A percentile compares a stretch with the other conserved stretches of the same genome.
phyloP scores from a whole-genome alignment of 2,329 filamentous ascomycete species.

The Neopestalotiopsis sp. region DNA sequence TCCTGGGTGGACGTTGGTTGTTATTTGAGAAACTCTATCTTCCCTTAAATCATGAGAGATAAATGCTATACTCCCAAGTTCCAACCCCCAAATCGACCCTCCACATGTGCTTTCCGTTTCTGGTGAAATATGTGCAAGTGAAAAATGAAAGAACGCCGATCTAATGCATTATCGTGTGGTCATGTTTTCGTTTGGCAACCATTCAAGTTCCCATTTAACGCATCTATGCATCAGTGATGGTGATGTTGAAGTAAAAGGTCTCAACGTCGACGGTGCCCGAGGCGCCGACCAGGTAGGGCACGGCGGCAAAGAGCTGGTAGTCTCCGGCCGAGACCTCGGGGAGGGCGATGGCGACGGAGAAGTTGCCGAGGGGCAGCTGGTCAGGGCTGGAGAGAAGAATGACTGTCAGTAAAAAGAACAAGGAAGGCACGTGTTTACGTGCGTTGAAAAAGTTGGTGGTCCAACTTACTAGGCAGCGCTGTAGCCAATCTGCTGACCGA shows the following conservation, averaged over 20 bases:
- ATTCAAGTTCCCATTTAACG: not conserved
- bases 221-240: slow-evolving; percentile 18
- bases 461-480: slow-evolving; percentile 29
- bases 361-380: slow-evolving; percentile 17
- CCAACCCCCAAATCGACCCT: too few species aligned
- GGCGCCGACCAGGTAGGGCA: slow-evolving; percentile 35
- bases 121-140: not conserved
- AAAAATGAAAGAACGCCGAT: slow-evolving; percentile 3
- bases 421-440: too few species aligned
- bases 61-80: too few species aligned
- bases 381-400: slow-evolving; percentile 21
- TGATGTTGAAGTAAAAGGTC: slow-evolving; percentile 25
- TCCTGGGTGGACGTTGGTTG: too few species aligned
- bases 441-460: too few species aligned
- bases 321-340: slow-evolving; percentile 26
- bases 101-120: too few species aligned
- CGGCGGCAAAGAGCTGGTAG: slow-evolving; percentile 30
- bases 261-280: slow-evolving; percentile 27
- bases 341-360: slow-evolving; percentile 25
- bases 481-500: slow-evolving; percentile 37
- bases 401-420: slow-evolving; percentile 10
- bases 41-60: too few species aligned
- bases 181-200: too few species aligned
- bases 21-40: too few species aligned
- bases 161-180: slow-evolving; percentile 2